These are phyloP conservation scores for Trypanosoma mega DNA, from an alignment of 208 protist species.

Conservation along the genomic window DNA sequence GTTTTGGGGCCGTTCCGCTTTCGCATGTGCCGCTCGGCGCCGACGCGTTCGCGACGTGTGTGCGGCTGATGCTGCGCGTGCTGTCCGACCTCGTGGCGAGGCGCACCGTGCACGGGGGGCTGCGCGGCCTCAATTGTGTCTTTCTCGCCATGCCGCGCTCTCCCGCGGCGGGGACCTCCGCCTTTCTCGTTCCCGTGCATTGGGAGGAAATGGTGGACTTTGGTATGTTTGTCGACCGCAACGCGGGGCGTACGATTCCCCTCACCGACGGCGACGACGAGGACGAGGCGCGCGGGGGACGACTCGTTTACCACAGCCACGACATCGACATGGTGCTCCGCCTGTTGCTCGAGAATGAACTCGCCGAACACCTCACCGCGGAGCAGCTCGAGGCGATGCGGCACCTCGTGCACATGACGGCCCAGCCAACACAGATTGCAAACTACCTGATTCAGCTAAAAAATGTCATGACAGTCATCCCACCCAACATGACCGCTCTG, in stretches of 20 bases:
- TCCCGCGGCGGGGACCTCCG: constrained; percentile 12
- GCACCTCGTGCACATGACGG: constrained; percentile 52
- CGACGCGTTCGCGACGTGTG: constrained; percentile 44
- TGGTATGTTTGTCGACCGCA: constrained; percentile 86
- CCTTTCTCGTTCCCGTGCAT: constrained; percentile 64
- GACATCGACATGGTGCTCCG: constrained; percentile 56
- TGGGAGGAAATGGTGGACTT: constrained; percentile 87
- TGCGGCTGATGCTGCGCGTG: constrained; percentile 52
- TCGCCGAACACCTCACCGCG: constrained; percentile 42
- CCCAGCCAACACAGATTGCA: constrained; percentile 67
- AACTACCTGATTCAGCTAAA: constrained; percentile 75
- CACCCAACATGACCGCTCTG: constrained; percentile 43
- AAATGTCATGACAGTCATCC: constrained; percentile 59
- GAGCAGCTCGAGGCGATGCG: constrained; percentile 60
- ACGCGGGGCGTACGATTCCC: constrained; percentile 72
- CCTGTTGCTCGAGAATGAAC: constrained; percentile 51
- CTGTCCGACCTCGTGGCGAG: constrained; percentile 67
- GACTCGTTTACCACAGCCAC: constrained; percentile 48
- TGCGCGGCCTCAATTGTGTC: constrained; percentile 52
- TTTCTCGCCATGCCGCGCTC: constrained; percentile 45
- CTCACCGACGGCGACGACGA: constrained; percentile 46
- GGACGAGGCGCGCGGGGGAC: constrained; percentile 17
- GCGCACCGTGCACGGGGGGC: constrained; percentile 67
- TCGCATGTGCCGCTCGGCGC: constrained; percentile 48
- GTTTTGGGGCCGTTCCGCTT: constrained; percentile 51